Evolutionary conservation across 2,329 filamentous ascomycete genomes (phyloP).

Genomic region (Diaporthe citri): DNA sequence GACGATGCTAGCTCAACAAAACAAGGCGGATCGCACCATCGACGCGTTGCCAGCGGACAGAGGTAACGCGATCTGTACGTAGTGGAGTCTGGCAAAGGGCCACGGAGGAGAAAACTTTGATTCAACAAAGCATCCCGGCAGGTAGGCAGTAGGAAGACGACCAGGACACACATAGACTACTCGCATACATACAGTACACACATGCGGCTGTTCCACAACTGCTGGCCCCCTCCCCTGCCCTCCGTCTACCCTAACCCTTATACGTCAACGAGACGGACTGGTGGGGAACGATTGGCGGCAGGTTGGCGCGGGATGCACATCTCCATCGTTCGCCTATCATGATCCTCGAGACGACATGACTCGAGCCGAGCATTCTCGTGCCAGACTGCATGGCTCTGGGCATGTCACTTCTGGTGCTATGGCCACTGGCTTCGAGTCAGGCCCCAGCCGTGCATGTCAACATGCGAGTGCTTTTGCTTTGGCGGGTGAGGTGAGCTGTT

Average conservation of each 20-base stretch:
- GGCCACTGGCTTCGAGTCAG: slow-evolving; percentile 24
- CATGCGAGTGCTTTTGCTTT: background rate
- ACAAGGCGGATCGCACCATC: slow-evolving; percentile 15
- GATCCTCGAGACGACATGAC: slow-evolving; percentile 18
- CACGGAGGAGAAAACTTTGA: slow-evolving; percentile 15
- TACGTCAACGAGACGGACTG: background rate
- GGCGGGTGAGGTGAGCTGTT: slow-evolving; percentile 12
- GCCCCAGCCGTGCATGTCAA: background rate
- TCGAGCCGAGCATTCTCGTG: slow-evolving; percentile 11
- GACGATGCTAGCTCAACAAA: slow-evolving; percentile 19
- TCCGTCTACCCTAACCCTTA: slow-evolving; percentile 1
- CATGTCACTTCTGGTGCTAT: slow-evolving; percentile 13
- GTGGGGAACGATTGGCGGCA: background rate
- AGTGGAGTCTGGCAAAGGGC: slow-evolving; percentile 10
- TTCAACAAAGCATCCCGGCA: slow-evolving; percentile 27
- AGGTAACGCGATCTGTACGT: slow-evolving; percentile 31
- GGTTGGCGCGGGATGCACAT: slow-evolving; percentile 10
- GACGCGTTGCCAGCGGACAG: slow-evolving; percentile 29
- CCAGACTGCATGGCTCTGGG: background rate
- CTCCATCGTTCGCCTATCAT: slow-evolving; percentile 23
- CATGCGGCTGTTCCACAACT: slow-evolving; percentile 3
- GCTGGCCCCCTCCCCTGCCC: too few relatives aligned
- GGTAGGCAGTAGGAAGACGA: background rate
- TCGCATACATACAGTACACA: background rate
- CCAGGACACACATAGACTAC: background rate